Conservation (phyloP, 805 yeast genomes). For the Starmera quercuum region DNA sequence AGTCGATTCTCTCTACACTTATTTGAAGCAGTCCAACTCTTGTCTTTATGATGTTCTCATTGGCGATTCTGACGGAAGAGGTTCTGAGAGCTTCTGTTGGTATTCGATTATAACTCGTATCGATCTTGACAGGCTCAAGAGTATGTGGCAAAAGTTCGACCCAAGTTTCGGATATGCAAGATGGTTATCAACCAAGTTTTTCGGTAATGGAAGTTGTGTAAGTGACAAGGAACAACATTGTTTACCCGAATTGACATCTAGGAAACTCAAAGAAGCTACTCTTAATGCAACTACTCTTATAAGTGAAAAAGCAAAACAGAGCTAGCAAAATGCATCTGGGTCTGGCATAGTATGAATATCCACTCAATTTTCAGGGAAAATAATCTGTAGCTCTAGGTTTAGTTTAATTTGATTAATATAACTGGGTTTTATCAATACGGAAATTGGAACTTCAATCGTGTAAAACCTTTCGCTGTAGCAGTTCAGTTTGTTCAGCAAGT, state of each 20-base stretch:
- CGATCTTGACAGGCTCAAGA: slow-evolving; percentile 1
- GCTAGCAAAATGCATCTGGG: too few relatives aligned
- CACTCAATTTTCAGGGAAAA: too few relatives aligned
- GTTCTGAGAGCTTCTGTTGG: slow-evolving; percentile 2
- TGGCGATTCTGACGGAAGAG: slow-evolving; percentile 1
- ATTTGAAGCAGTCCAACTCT: background rate
- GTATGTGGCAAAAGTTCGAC: slow-evolving; percentile 1
- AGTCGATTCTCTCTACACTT: slow-evolving; percentile 25
- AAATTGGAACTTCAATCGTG: too few relatives aligned
- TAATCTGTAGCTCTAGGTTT: too few relatives aligned
- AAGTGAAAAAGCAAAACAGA: background rate
- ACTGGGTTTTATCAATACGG: too few relatives aligned
- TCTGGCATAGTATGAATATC: too few relatives aligned
- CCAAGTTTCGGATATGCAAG: slow-evolving; percentile 3
- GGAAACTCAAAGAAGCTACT: background rate
- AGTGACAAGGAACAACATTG: background rate
- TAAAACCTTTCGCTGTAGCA: too few relatives aligned
- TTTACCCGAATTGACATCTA: too few relatives aligned
- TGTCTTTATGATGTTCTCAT: background rate
- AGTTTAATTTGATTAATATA: too few relatives aligned
- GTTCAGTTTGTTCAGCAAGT: too few relatives aligned
- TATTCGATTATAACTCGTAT: background rate
- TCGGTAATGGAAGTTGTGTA: background rate
- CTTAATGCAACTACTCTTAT: background rate
- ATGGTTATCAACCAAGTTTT: background rate